Evolutionary conservation across 495 filamentous ascomycete species (phyloP), one percentile per base, ranked within the genome.

Genomic region (Annulohypoxylon stygium): DNA sequence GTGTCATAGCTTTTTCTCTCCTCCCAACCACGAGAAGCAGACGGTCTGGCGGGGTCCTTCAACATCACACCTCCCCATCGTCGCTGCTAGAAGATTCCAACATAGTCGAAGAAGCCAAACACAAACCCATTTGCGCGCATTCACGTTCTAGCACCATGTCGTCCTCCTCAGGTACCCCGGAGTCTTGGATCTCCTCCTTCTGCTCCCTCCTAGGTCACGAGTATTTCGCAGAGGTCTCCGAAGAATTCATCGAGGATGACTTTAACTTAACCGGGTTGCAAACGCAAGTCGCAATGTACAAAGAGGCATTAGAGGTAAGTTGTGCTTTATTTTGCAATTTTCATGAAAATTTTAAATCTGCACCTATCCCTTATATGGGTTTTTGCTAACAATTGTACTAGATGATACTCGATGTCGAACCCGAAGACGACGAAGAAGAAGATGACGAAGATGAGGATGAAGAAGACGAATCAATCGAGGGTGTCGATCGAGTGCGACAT

Each of bases 211-310:
- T 97, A 67, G 96, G 96, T 62, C 96, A 99, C 79, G 96, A 99
- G 79, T 99, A 98, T 82, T 99, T 99, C 79, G 97, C 97, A 58
- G 96, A 99, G 81, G 95, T 99, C 47, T 94, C 93, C 20, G 96
- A 99, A 82, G 96, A 99, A 69, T 99, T 99, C 79, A 98, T 99
- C 75, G 96, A 99, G 81, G 96, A 99, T 89, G 96, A 99, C 79
- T 99, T 99, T 85, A 99, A 99, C 83, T 86, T 99, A 61, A 99
- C 96, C 3, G 96, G 96, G 23, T 86, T 99, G 69, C 93, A 97
- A 82, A 92, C 89, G 37, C 94, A 98, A 83, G 96, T 99, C 58
- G 93, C 94, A 63, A 98, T 97, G 95, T 99, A 99, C 79, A 99
- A 98, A 81, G 96, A 99, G 83, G 96, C 96, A 0, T 75, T 88